phyloP scores from a whole-genome alignment of 768 basidiomycete genomes.

The Macrolepiota albuminosa region DNA sequence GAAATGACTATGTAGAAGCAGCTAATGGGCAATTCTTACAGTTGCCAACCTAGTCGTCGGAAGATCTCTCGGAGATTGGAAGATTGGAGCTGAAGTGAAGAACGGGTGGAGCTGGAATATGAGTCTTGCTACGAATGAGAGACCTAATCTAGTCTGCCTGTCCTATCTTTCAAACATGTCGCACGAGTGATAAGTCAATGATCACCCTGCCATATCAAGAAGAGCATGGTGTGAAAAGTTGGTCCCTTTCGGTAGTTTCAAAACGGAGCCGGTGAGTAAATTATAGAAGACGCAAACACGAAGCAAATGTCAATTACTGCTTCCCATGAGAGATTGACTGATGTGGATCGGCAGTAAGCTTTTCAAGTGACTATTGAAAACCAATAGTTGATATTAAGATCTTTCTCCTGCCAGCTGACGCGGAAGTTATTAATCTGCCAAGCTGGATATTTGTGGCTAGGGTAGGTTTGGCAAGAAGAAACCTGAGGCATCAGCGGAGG shows the following conservation, averaged over 20 bases:
- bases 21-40: not conserved
- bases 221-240: not conserved
- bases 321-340: not conserved
- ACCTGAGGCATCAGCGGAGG: not conserved
- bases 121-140: not conserved
- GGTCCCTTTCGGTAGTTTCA: not conserved
- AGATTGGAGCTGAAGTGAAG: not conserved
- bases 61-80: conserved; percentile 1
- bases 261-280: not conserved
- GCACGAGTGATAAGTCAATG: not conserved
- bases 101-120: not conserved
- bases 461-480: not conserved
- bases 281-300: not conserved
- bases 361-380: not conserved
- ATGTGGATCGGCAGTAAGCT: not conserved
- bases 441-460: not conserved
- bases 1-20: not conserved
- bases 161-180: not conserved
- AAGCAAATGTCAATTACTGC: not conserved
- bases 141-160: not conserved
- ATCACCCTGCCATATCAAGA: not conserved
- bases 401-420: not conserved
- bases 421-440: not conserved
- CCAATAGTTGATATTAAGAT: not conserved
- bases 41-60: not conserved